A percentile compares a stretch with the other conserved stretches of the same genome.
phyloP scores from a whole-genome alignment of 139 green algal genomes.

The Yamagishiella unicocca region DNA sequence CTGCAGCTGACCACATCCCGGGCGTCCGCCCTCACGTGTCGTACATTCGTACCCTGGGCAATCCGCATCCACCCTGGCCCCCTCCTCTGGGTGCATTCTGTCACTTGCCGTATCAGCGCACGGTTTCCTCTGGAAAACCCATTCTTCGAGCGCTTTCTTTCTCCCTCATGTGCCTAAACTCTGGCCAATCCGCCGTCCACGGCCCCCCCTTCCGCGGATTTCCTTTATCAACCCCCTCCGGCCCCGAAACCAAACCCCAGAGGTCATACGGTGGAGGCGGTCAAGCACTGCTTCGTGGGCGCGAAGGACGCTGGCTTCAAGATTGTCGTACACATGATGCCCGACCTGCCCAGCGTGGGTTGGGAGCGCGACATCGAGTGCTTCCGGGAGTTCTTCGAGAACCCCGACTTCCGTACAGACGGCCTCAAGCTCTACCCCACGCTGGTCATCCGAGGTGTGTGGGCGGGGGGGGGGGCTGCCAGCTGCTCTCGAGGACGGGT shows the following conservation, averaged over 20 bases:
- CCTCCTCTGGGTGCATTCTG: no score
- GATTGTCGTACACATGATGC: slow-evolving; percentile 99
- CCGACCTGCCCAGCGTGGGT: slow-evolving; percentile 97
- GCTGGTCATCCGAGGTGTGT: slow-evolving; percentile 78
- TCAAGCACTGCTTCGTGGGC: slow-evolving; percentile 94
- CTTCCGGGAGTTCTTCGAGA: slow-evolving; percentile 98
- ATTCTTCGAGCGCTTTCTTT: neutral
- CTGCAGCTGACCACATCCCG: no score
- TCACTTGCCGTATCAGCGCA: no score
- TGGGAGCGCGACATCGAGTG: slow-evolving; percentile 97
- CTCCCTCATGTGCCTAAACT: neutral
- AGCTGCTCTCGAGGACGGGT: no score
- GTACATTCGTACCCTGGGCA: no score
- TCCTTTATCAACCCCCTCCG: neutral
- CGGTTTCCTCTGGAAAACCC: neutral
- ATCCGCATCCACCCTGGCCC: no score
- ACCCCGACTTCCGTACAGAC: slow-evolving; percentile 92
- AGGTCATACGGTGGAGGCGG: slow-evolving; percentile 77
- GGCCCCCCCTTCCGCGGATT: no score
- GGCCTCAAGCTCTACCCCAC: slow-evolving; percentile 95
- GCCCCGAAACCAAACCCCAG: slow-evolving; percentile 2
- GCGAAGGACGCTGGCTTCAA: slow-evolving; percentile 97
- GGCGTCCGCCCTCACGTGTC: no score
- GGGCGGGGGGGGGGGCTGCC: neutral
- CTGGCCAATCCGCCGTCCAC: no score